These are phyloP conservation scores for Emmonsiellopsis sp. DNA, from an alignment of 2,329 filamentous ascomycete genomes.

Conservation along the genomic window DNA sequence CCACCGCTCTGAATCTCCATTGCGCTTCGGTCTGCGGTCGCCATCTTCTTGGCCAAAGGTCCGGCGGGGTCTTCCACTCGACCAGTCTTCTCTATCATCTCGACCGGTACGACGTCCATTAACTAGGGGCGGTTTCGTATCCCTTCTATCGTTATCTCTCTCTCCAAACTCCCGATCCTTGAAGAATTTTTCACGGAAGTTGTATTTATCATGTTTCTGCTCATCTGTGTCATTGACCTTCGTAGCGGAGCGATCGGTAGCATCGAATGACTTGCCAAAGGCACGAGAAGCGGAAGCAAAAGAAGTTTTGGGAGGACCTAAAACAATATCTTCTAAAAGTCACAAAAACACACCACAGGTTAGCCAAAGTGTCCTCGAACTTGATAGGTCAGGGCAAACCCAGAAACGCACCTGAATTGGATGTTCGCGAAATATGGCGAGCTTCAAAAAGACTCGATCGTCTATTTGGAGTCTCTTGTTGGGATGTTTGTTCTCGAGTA, in stretches of 20 bases:
- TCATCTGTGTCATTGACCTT: slow-evolving; percentile 46
- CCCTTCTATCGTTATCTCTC: slow-evolving; percentile 25
- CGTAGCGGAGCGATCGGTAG: slow-evolving; percentile 35
- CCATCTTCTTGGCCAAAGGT: slow-evolving; percentile 32
- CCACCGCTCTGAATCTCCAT: slow-evolving; percentile 35
- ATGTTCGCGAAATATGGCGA: slow-evolving; percentile 39
- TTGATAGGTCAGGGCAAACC: neutral
- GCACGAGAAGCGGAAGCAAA: slow-evolving; percentile 65
- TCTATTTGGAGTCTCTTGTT: slow-evolving; percentile 22
- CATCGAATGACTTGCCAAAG: slow-evolving; percentile 37
- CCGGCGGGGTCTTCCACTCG: slow-evolving; percentile 28
- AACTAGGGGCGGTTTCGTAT: slow-evolving; percentile 22
- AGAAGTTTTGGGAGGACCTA: slow-evolving; percentile 72
- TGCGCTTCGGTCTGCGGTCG: slow-evolving; percentile 31
- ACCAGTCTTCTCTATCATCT: slow-evolving; percentile 34
- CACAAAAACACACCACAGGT: slow-evolving; percentile 11
- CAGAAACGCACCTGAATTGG: slow-evolving; percentile 32
- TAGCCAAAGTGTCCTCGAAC: slow-evolving; percentile 10
- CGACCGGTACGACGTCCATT: slow-evolving; percentile 25
- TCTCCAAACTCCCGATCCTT: slow-evolving; percentile 22
- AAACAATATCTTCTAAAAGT: slow-evolving; percentile 64
- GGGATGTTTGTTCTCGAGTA: slow-evolving; percentile 24
- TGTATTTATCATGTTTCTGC: slow-evolving; percentile 52
- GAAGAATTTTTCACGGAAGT: slow-evolving; percentile 43
- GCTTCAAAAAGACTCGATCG: slow-evolving; percentile 34